Evolutionary conservation across 768 basidiomycete species (phyloP).

Genomic region (Tricholoma terreum): DNA sequence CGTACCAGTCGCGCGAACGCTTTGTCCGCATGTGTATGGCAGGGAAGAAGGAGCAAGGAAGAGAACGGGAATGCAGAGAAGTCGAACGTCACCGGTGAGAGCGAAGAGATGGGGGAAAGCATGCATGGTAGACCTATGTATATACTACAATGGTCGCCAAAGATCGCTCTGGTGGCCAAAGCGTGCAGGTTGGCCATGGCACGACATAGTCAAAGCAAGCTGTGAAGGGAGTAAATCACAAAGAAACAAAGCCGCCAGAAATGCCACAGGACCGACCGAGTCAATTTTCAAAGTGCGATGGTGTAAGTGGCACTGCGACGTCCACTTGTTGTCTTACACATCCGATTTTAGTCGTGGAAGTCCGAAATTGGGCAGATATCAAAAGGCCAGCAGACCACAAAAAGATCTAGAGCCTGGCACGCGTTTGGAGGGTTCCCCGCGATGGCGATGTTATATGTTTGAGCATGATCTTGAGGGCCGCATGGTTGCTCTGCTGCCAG

Average conservation of each 20-base stretch:
- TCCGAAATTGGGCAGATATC: too few species aligned
- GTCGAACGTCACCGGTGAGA: background rate
- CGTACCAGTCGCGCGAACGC: background rate
- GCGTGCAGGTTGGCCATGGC: background rate
- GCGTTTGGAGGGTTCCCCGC: too few species aligned
- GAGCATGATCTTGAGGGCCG: too few species aligned
- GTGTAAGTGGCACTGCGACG: too few species aligned
- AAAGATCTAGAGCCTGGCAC: too few species aligned
- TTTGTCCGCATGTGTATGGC: background rate
- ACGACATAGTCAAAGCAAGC: background rate
- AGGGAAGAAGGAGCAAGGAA: background rate
- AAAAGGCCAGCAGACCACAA: too few species aligned
- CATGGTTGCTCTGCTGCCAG: too few species aligned
- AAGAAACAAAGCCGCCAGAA: background rate
- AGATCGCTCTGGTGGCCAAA: background rate
- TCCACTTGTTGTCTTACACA: too few species aligned
- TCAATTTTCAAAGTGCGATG: background rate
- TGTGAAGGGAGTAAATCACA: background rate
- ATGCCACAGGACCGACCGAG: background rate
- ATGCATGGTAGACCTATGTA: background rate
- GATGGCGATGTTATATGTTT: too few species aligned
- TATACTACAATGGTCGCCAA: background rate
- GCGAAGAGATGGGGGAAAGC: background rate
- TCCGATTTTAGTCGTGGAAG: too few species aligned
- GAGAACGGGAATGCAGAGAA: background rate